Percentiles rank a stretch among this genome's conserved stretches.
These are phyloP conservation scores for Houttuynia cordata DNA, from an alignment of 164 flowering plant genomes.

Conservation along the genomic window DNA sequence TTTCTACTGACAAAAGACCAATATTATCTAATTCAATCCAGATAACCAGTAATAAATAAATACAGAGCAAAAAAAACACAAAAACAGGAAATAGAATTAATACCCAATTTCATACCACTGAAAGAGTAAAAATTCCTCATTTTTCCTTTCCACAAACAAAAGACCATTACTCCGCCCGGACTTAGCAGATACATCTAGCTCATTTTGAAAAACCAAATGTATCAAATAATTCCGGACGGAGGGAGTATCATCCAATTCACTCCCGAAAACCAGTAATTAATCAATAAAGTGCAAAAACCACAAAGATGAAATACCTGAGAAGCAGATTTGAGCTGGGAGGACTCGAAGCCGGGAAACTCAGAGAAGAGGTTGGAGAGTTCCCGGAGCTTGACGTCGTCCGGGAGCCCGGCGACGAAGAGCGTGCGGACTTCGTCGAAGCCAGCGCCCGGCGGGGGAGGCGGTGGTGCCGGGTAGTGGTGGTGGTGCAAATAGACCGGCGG, in stretches of 20 bases:
- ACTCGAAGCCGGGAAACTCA: conserved; percentile 76
- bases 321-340: conserved; percentile 57
- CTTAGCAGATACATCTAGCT: too few relatives aligned
- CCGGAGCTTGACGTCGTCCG: conserved; percentile 72
- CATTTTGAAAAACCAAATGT: too few relatives aligned
- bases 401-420: conserved; percentile 86
- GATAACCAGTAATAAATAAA: neutral
- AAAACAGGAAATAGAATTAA: neutral
- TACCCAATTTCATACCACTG: too few relatives aligned
- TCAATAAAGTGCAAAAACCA: too few relatives aligned
- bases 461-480: conserved; percentile 10
- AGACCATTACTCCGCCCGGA: too few relatives aligned
- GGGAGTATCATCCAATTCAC: too few relatives aligned
- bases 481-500: conserved; percentile 4
- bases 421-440: conserved; percentile 56
- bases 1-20: neutral
- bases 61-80: neutral
- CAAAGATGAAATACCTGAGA: too few relatives aligned
- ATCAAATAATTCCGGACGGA: too few relatives aligned
- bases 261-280: too few relatives aligned
- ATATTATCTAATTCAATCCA: neutral
- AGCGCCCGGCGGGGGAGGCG: conserved; percentile 13
- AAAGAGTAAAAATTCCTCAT: too few relatives aligned
- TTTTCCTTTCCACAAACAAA: too few relatives aligned
- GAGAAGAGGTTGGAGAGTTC: conserved; percentile 85